phyloP scores from a whole-genome alignment of 305 asterid genomes.

The Solanum hybrid region DNA sequence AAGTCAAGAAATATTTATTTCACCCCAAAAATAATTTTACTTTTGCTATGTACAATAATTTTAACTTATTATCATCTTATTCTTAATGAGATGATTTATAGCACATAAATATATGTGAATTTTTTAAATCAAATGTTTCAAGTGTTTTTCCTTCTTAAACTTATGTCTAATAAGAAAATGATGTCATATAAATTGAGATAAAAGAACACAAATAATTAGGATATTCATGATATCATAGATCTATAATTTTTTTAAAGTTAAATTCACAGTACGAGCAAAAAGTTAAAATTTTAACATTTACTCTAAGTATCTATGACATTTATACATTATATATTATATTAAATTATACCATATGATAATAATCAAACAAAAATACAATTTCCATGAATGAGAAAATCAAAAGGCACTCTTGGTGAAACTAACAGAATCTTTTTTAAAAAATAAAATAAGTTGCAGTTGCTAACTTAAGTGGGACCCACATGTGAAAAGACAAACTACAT shows the following conservation, averaged over 20 bases:
- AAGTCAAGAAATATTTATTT: too few relatives aligned
- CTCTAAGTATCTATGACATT: too few relatives aligned
- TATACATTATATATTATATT: background rate
- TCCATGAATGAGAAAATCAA: background rate
- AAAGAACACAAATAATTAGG: background rate
- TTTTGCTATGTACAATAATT: too few relatives aligned
- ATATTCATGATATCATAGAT: background rate
- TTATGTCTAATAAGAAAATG: background rate
- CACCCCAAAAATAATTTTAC: too few relatives aligned
- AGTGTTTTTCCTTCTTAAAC: background rate
- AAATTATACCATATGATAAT: background rate
- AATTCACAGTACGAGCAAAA: too few relatives aligned
- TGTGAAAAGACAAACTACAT: too few relatives aligned
- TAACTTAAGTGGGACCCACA: too few relatives aligned
- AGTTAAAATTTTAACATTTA: too few relatives aligned
- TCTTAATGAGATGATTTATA: background rate
- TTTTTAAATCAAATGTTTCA: too few relatives aligned
- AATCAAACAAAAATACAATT: background rate
- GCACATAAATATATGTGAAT: background rate
- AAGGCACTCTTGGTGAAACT: background rate
- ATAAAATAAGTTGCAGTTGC: too few relatives aligned
- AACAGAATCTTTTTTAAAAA: background rate
- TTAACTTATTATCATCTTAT: too few relatives aligned
- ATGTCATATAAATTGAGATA: background rate
- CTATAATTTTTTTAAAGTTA: background rate